Base-by-base conservation (phyloP, 257 asterid genomes). In the Solanum stenotomum region DNA sequence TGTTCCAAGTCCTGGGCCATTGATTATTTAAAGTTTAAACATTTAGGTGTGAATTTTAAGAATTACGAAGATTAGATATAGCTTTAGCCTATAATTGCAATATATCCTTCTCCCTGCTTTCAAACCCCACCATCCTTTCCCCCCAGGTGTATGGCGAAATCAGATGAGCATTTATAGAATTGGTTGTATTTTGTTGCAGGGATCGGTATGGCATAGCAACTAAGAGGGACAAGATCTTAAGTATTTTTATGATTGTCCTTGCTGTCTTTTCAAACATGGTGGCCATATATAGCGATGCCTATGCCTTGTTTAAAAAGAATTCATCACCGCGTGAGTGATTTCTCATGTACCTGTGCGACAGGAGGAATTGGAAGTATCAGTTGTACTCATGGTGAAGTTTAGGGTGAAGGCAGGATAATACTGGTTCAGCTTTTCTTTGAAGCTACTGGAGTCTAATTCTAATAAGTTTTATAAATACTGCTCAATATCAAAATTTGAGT, bases 241-340 rank as follows among this genome's bases (percentile, higher is more conserved):
- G 97, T 27, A 72, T 93, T 42, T 89, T 94, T 93, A 95, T 97
- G 99, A 91, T 97, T 31, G 92, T 90, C 78, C 95, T 97, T 84
- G 99, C 99, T 5, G 94, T 95, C 34, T 95, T 95, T 91, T 96
- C 99, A 35, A 97, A 97, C 86, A 29, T 91, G 90, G 94, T 97
- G 84, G 99, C 99, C 11, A 94, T 97, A 87, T 96, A 95, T 91
- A 97, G 99, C 27, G 99, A 97, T 87, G 98, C 99, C 70, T 96
- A 92, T 88, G 90, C 99, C 67, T 92, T 97, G 93, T 91, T 97
- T 90, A 94, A 94, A 94, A 97, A 94, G 37, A 91, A 94, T 42
- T 90, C 95, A 8, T 87, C 98, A 37, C 94, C 89, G 1, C 90
- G 94, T 5, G 91, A 89, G 71, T 96, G 94, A 96, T 72, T 46